These are phyloP conservation scores for Malus hybrid DNA, from an alignment of 331 rosid species.

Conservation along the genomic window DNA sequence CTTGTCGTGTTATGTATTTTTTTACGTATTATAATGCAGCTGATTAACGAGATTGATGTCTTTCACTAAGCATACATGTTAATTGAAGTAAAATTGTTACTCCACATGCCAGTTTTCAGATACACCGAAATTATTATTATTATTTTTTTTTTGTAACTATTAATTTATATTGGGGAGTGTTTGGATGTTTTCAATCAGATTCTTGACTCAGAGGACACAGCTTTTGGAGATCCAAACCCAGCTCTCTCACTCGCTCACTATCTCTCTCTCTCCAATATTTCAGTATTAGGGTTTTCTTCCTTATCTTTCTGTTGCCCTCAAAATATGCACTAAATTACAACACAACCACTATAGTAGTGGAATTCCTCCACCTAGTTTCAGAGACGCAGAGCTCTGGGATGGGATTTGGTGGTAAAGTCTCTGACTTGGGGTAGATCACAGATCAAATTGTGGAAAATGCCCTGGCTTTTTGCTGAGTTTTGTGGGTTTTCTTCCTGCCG, in stretches of 20 bases:
- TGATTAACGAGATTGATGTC: too few species aligned
- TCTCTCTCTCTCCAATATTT: background rate
- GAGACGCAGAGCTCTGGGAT: conserved; percentile 17
- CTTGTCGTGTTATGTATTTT: too few species aligned
- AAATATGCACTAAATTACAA: conserved; percentile 12
- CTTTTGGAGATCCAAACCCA: conserved; percentile 23
- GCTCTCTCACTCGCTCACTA: conserved; percentile 7
- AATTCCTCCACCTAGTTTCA: conserved; percentile 1
- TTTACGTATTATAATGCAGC: too few species aligned
- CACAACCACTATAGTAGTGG: background rate
- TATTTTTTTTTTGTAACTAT: background rate
- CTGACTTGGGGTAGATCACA: conserved; percentile 19
- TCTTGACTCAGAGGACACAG: conserved; percentile 21
- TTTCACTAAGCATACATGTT: too few species aligned
- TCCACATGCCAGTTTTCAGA: too few species aligned
- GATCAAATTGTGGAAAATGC: conserved; percentile 11
- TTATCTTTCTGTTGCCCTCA: conserved; percentile 5
- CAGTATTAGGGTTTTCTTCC: background rate
- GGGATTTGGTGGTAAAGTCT: conserved; percentile 11
- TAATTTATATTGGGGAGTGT: background rate
- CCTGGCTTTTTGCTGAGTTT: background rate
- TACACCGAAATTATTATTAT: too few species aligned
- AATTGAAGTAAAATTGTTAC: too few species aligned
- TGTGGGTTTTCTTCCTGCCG: conserved; percentile 4
- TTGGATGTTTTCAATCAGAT: conserved; percentile 16